Conservation (phyloP, 306 rosid genomes). For the Dalbergia cochinchinensis region DNA sequence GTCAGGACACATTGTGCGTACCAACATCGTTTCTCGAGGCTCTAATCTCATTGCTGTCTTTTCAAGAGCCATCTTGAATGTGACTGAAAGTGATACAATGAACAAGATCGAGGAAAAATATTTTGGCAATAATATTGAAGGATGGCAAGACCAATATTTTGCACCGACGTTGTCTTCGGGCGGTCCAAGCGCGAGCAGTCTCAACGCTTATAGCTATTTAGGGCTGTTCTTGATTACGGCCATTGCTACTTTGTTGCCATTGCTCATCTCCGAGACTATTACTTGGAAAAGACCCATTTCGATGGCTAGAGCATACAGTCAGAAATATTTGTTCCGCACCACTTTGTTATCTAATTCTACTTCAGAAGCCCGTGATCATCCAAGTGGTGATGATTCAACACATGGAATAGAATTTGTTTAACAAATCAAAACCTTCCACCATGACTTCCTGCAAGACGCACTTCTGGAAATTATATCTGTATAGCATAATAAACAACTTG, state of each 20-base stretch:
- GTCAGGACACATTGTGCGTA: too few species aligned
- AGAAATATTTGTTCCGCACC: constrained; percentile 27
- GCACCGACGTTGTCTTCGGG: neutral
- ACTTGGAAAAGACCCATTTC: constrained; percentile 48
- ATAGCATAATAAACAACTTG: neutral
- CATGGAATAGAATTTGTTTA: constrained; percentile 7
- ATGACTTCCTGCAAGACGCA: neutral
- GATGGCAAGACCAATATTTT: neutral
- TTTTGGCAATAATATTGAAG: constrained; percentile 30
- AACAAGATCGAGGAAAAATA: constrained; percentile 38
- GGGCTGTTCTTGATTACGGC: constrained; percentile 43
- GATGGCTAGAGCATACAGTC: constrained; percentile 36
- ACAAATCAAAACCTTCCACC: neutral
- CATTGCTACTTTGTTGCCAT: constrained; percentile 30
- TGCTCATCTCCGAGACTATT: constrained; percentile 45
- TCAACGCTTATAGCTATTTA: constrained; percentile 39
- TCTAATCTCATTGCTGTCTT: constrained; percentile 42
- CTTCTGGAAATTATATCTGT: neutral
- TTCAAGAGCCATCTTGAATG: constrained; percentile 49
- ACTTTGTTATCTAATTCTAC: neutral
- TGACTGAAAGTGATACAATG: constrained; percentile 40
- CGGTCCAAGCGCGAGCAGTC: neutral
- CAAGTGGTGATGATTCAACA: neutral
- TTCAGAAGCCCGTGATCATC: neutral
- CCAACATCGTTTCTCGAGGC: too few species aligned